Conservation (phyloP, 78 protist species). For the Dictyostelium purpureum region DNA sequence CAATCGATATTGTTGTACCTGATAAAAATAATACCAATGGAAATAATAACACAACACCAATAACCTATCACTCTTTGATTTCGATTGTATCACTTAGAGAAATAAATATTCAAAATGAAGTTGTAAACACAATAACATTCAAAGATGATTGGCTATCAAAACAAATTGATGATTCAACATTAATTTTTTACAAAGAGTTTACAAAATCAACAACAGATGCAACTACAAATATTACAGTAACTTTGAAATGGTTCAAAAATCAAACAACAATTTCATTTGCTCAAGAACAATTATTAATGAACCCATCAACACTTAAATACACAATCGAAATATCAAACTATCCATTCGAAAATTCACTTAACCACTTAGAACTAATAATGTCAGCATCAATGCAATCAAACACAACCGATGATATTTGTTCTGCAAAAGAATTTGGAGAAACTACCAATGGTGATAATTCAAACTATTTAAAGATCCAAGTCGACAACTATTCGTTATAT, state of each 20-base stretch:
- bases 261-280: not conserved
- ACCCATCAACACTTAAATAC: conserved; percentile 11
- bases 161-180: not conserved
- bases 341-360: not conserved
- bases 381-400: not conserved
- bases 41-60: not conserved
- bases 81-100: conserved; percentile 28
- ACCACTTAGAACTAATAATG: not conserved
- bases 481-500: not conserved
- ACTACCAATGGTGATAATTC: not conserved
- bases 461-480: not conserved
- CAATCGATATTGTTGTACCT: too few relatives aligned
- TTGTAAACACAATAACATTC: not conserved
- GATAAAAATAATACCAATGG: not conserved
- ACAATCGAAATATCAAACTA: not conserved
- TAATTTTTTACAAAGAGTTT: not conserved
- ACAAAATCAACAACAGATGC: not conserved
- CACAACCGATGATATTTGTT: not conserved
- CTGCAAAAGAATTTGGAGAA: not conserved
- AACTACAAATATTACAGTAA: not conserved
- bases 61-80: too few relatives aligned
- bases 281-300: not conserved
- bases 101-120: not conserved
- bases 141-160: not conserved
- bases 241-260: not conserved